Percentiles rank a stretch among this genome's conserved stretches.
Conservation (phyloP, 1,284 basidiomycete species). For the Puccinia coronata region DNA sequence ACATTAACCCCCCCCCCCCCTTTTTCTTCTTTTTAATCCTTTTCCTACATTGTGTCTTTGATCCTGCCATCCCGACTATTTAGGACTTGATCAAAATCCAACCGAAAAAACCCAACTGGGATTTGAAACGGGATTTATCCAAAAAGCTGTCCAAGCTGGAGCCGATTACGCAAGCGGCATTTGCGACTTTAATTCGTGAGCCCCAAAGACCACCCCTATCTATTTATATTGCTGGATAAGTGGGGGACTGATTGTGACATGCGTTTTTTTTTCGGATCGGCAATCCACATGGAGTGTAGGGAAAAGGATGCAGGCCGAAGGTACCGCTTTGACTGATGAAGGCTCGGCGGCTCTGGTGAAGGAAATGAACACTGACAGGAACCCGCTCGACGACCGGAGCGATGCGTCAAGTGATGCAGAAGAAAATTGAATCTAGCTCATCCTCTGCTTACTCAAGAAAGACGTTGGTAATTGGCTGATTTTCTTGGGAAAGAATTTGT, state of each 20-base stretch:
- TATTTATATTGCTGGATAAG: too few species aligned
- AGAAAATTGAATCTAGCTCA: not conserved
- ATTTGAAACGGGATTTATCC: slow-evolving; percentile 45
- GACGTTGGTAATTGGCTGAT: not conserved
- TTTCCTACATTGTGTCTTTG: too few species aligned
- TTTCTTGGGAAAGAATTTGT: too few species aligned
- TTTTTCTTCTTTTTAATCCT: not conserved
- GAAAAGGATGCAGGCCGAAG: slow-evolving; percentile 47
- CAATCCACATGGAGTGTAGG: not conserved
- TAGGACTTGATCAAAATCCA: slow-evolving; percentile 48
- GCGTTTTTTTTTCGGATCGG: too few species aligned
- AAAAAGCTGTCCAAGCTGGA: slow-evolving; percentile 47
- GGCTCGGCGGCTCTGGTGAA: slow-evolving; percentile 39
- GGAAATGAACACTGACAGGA: slow-evolving; percentile 39
- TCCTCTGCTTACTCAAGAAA: not conserved
- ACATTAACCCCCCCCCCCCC: not conserved
- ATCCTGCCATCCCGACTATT: not conserved
- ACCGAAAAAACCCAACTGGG: slow-evolving; percentile 50
- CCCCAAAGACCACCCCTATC: too few species aligned
- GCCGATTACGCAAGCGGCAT: slow-evolving; percentile 34
- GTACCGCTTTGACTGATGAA: slow-evolving; percentile 10
- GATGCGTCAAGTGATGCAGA: slow-evolving; percentile 21
- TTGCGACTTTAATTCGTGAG: slow-evolving; percentile 42
- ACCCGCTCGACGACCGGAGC: not conserved
- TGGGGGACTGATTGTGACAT: too few species aligned